Percentiles rank a stretch among this genome's conserved stretches.
phyloP scores from a whole-genome alignment of 345 rosid genomes.

The Pistacia vera region DNA sequence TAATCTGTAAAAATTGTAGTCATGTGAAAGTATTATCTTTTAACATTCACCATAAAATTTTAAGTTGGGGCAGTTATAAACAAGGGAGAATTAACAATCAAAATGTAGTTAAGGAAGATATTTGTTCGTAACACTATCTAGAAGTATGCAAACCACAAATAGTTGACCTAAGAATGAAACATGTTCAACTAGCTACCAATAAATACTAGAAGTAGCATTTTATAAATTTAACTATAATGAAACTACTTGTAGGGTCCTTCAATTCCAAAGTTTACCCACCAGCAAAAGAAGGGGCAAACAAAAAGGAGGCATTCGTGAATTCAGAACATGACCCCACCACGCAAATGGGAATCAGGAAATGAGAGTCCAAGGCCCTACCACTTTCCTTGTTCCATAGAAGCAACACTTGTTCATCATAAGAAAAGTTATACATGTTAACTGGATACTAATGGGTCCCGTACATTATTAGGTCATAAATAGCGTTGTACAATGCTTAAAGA shows the following conservation, averaged over 20 bases:
- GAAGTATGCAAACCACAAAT: not conserved
- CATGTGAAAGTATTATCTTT: not conserved
- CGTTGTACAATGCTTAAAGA: conserved; percentile 6
- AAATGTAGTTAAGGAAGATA: not conserved
- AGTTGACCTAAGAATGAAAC: not conserved
- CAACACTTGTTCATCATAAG: conserved; percentile 5
- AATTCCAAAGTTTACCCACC: not conserved
- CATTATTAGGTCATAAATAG: conserved; percentile 34
- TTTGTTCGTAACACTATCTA: no score
- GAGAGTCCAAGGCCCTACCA: conserved; percentile 22
- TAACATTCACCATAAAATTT: not conserved
- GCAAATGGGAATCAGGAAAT: conserved; percentile 3
- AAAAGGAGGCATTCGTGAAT: conserved; percentile 10
- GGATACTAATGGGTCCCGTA: conserved; percentile 11
- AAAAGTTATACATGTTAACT: conserved; percentile 13
- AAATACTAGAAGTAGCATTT: not conserved
- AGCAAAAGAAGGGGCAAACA: not conserved
- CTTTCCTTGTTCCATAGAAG: conserved; percentile 17
- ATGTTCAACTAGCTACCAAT: not conserved
- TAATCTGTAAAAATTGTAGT: no score
- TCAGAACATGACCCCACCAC: conserved; percentile 1
- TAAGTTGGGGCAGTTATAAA: not conserved
- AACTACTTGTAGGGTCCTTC: not conserved
- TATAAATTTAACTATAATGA: not conserved
- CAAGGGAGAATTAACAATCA: not conserved